Evolutionary conservation across 768 basidiomycete species (phyloP).

Genomic region (Psilocybe cubensis): DNA sequence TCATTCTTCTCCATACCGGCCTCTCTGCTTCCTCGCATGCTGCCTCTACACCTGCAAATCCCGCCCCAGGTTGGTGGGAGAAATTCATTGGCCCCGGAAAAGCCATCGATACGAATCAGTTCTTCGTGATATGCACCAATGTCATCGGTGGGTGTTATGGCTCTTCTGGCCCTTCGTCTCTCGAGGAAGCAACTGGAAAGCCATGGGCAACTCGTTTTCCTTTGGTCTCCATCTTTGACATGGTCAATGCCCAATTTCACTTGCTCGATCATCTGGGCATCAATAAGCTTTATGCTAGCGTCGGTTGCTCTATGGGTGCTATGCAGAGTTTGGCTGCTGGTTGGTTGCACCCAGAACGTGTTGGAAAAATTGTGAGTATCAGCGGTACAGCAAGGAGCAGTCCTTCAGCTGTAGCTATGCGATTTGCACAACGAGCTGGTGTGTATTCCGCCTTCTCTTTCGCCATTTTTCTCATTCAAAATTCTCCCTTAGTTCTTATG

Average conservation of each 20-base stretch:
- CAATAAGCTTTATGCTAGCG: conserved; percentile 86
- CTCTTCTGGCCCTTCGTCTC: conserved; percentile 90
- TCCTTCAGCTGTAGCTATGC: conserved; percentile 92
- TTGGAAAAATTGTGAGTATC: conserved; percentile 90
- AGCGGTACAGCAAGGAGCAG: conserved; percentile 93
- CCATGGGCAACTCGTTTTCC: conserved; percentile 94
- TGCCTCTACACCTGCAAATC: conserved; percentile 76
- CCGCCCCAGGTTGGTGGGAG: conserved; percentile 96
- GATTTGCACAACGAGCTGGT: conserved; percentile 97
- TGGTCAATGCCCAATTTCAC: conserved; percentile 92
- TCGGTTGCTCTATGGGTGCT: conserved; percentile 96
- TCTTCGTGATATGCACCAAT: conserved; percentile 95
- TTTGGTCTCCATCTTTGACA: conserved; percentile 92
- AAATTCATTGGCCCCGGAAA: conserved; percentile 96
- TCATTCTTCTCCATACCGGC: conserved; percentile 94
- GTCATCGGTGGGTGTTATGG: conserved; percentile 98
- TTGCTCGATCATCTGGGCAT: conserved; percentile 86
- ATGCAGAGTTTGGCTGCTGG: conserved; percentile 98
- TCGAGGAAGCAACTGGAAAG: conserved; percentile 66
- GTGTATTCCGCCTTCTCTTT: conserved; percentile 27
- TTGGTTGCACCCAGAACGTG: conserved; percentile 88
- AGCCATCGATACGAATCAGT: conserved; percentile 89
- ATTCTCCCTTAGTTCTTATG: conserved; percentile 80
- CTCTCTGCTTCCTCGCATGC: conserved; percentile 96
- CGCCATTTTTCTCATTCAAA: background rate